Conservation (phyloP, 2,329 filamentous ascomycete species). For the Daldinia sp. region DNA sequence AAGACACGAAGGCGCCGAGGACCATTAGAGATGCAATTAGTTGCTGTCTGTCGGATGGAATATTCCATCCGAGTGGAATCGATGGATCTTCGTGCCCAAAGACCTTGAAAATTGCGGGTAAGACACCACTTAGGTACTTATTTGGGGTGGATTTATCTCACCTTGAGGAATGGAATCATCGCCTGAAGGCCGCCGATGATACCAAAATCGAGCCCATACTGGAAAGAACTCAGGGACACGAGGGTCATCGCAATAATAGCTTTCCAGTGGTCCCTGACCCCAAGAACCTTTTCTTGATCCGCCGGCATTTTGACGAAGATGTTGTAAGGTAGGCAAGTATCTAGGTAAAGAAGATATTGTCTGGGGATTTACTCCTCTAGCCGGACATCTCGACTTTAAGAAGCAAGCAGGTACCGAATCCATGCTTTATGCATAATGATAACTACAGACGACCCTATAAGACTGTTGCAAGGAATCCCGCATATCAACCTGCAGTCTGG, state of each 20-base stretch:
- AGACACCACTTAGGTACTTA: not conserved
- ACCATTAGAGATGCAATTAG: constrained; percentile 59
- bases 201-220: constrained; percentile 48
- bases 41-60: constrained; percentile 53
- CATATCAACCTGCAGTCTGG: constrained; percentile 4
- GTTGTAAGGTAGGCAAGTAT: not conserved
- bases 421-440: constrained; percentile 1
- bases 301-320: constrained; percentile 33
- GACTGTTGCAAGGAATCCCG: not conserved
- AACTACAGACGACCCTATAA: not conserved
- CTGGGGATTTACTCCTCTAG: not conserved
- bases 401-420: constrained; percentile 5
- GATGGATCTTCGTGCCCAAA: constrained; percentile 42
- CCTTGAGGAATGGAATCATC: constrained; percentile 47
- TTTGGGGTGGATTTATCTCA: constrained; percentile 17
- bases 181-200: constrained; percentile 47
- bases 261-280: constrained; percentile 43
- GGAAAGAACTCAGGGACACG: constrained; percentile 46
- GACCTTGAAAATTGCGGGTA: constrained; percentile 32
- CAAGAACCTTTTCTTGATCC: constrained; percentile 27
- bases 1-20: constrained; percentile 56
- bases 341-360: not conserved
- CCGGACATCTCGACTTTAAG: constrained; percentile 15
- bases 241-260: constrained; percentile 40
- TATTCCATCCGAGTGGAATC: constrained; percentile 42